Conservation (phyloP, 1,284 basidiomycete species). For the Volvariella surrecta region DNA sequence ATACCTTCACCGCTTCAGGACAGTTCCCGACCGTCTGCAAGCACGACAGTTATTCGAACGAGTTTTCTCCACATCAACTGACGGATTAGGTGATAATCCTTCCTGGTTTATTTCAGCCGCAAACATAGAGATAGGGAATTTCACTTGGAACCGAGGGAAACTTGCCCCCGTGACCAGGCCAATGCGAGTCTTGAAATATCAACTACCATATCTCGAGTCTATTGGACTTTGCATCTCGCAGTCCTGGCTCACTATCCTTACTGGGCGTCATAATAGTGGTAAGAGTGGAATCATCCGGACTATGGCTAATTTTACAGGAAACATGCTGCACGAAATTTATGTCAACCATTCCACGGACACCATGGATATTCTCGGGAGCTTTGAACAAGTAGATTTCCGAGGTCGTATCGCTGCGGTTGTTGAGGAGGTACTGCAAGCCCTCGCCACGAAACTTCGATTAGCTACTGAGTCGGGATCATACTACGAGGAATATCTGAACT, state of each 20-base stretch:
- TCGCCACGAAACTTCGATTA: slow-evolving; percentile 33
- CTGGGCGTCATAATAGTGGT: slow-evolving; percentile 68
- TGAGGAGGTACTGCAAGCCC: slow-evolving; percentile 28
- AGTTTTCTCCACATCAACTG: slow-evolving; percentile 39
- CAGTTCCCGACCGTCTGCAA: slow-evolving; percentile 49
- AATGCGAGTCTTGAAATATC: slow-evolving; percentile 49
- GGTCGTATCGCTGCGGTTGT: slow-evolving; percentile 31
- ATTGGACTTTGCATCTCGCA: slow-evolving; percentile 69
- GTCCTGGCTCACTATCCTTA: slow-evolving; percentile 86
- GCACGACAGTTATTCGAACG: slow-evolving; percentile 58
- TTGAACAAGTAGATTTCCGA: slow-evolving; percentile 77
- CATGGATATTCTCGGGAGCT: slow-evolving; percentile 90
- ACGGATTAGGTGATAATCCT: slow-evolving; percentile 28
- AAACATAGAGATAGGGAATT: slow-evolving; percentile 67
- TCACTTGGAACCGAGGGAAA: slow-evolving; percentile 40
- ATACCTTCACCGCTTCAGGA: slow-evolving; percentile 88
- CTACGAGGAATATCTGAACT: slow-evolving; percentile 1
- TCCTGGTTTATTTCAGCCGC: slow-evolving; percentile 44
- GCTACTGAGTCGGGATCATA: slow-evolving; percentile 23
- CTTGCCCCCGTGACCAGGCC: slow-evolving; percentile 29
- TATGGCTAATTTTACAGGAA: slow-evolving; percentile 69
- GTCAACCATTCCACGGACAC: slow-evolving; percentile 90
- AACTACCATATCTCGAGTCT: slow-evolving; percentile 69
- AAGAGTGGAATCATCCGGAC: slow-evolving; percentile 75
- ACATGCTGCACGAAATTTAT: slow-evolving; percentile 63